These are phyloP conservation scores for Luvunga scandens DNA, from an alignment of 345 rosid genomes.

Conservation along the genomic window DNA sequence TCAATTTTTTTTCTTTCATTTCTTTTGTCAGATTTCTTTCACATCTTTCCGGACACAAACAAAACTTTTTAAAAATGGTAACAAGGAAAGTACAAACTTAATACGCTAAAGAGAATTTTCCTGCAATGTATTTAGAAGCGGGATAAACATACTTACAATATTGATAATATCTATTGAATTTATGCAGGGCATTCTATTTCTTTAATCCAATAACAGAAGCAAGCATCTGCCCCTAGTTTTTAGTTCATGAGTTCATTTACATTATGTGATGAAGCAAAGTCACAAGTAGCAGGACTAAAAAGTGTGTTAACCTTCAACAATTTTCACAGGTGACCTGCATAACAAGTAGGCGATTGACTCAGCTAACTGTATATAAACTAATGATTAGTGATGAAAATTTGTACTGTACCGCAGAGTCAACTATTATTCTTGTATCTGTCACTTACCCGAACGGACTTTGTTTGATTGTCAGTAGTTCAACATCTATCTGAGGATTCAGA, in stretches of 20 bases:
- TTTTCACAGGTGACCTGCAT: constrained; percentile 78
- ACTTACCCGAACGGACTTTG: constrained; percentile 88
- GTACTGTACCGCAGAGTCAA: background rate
- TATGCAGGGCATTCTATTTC: background rate
- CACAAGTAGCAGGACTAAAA: background rate
- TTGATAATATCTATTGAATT: background rate
- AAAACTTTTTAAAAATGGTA: background rate
- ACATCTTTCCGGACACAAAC: background rate
- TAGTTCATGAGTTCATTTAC: constrained; percentile 22
- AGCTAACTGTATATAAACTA: background rate
- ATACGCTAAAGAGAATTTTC: background rate
- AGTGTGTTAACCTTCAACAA: constrained; percentile 61
- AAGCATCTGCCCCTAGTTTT: background rate
- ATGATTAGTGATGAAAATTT: background rate
- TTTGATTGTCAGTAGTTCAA: constrained; percentile 82
- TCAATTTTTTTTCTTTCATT: background rate
- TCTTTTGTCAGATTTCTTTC: background rate
- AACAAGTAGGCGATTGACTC: constrained; percentile 1
- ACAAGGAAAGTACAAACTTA: background rate
- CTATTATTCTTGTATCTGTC: background rate
- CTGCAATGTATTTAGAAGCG: background rate
- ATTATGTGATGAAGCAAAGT: background rate
- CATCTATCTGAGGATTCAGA: constrained; percentile 63
- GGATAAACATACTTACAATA: background rate
- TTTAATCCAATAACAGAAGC: background rate